Evolutionary conservation across 208 protist species (phyloP), one percentile per base, ranked within the genome.

Genomic region (Leishmania major): DNA sequence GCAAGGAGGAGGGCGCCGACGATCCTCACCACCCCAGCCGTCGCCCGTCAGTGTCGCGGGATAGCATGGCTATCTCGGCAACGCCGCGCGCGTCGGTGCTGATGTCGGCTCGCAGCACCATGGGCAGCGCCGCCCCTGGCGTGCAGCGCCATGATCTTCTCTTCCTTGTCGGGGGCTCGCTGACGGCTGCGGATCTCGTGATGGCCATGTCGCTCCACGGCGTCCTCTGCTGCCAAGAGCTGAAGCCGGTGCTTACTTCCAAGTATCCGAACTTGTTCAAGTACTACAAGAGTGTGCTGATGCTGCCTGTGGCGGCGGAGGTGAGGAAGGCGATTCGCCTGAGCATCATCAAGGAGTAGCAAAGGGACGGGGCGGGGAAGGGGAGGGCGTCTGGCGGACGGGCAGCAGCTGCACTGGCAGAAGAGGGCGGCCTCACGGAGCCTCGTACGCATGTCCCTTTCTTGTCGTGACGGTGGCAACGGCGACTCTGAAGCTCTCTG

Each of bases 131-230:
- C 25, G 73, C 40, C 55, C 67, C 76, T 47, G 35, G 35, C 51
- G 59, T 82, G 25, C 79, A 88, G 79, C 79, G 90, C 75, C 70
- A 91, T 74, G 82, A 88, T 80, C 84, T 91, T 8, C 37, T 86
- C 45, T 96, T 96, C 82, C 83, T 96, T 28, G 92, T 96, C 1
- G 89, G 91, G 0, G 88, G 94, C 77, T 94, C 90, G 7, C 88
- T 96, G 79, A 96, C 92, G 11, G 92, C 92, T 3, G 90, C 91
- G 10, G 91, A 95, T 69, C 80, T 96, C 13, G 82, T 91, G 31
- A 55, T 96, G 43, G 83, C 84, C 45, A 77, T 90, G 75, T 82
- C 90, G 19, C 75, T 96, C 8, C 86, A 88, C 74, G 70, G 51
- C 25, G 84, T 87, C 55, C 79, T 90, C 64, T 84, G 76, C 64